Conservation (phyloP, 2,329 filamentous ascomycete species). For the Teratosphaeria destructans region DNA sequence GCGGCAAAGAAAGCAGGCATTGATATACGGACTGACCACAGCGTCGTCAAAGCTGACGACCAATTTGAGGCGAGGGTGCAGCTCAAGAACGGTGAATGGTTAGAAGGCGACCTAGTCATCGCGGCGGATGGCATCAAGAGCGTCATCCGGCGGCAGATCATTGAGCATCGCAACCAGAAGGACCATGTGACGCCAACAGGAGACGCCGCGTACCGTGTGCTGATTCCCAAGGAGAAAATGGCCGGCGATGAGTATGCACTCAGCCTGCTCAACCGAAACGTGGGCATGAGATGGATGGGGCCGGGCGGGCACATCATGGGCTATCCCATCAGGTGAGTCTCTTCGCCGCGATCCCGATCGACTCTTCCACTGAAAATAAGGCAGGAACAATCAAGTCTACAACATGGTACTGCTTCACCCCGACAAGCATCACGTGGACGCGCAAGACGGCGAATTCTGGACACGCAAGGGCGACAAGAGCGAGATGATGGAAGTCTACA, state of each 20-base stretch:
- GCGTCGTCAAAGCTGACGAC: constrained; percentile 6
- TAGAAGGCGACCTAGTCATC: constrained; percentile 42
- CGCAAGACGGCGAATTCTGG: constrained; percentile 41
- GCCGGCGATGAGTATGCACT: constrained; percentile 24
- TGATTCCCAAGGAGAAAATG: constrained; percentile 39
- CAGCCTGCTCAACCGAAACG: constrained; percentile 3
- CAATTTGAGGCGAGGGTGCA: constrained; percentile 10
- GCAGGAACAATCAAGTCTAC: constrained; percentile 5
- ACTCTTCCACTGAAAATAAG: neutral
- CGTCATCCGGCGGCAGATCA: constrained; percentile 32
- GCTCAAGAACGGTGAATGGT: constrained; percentile 8
- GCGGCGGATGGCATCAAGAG: constrained; percentile 46
- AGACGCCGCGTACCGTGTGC: constrained; percentile 45
- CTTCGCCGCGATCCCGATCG: neutral
- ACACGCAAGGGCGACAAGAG: constrained; percentile 53
- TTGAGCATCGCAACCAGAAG: constrained; percentile 27
- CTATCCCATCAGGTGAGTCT: constrained; percentile 7
- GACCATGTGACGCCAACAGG: constrained; percentile 39
- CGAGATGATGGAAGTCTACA: constrained; percentile 51
- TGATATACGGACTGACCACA: constrained; percentile 25
- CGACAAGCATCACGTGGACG: constrained; percentile 1
- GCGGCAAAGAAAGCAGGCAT: constrained; percentile 36
- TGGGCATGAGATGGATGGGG: constrained; percentile 10
- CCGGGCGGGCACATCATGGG: constrained; percentile 10
- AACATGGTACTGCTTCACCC: constrained; percentile 13